Evolutionary conservation across 2,329 filamentous ascomycete species (phyloP), one percentile per base, ranked within the genome.

Genomic region (Aschersonia sp.): DNA sequence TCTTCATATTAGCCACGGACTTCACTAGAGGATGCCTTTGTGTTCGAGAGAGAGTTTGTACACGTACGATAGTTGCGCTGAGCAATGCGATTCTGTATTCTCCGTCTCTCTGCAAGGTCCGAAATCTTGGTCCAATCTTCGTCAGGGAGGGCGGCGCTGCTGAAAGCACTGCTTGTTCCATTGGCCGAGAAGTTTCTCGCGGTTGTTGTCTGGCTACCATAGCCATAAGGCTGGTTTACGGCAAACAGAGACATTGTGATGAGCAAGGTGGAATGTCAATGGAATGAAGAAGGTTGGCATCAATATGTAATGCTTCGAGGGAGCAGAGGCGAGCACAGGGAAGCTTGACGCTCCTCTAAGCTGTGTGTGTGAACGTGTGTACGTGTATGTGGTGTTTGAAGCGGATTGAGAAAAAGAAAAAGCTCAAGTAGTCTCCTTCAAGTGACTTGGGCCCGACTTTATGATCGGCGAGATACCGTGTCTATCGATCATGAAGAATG

Each of bases 61-160:
- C 32, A 76, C 81, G 63, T 73, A 94, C 88, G 88, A 71, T 95
- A 95, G 72, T 95, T 95, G 59, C 89, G 83, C 70, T 97, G 90
- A 56, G 90, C 90, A 74, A 97, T 95, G 57, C 90, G 82, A 71
- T 97, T 97, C 69, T 97, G 89, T 70, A 95, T 95, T 62, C 89
- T 79, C 59, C 89, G 76, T 61, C 92, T 82, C 70, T 97, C 90
- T 46, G 89, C 90, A 50, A 97, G 81, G 66, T 97, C 90, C 49
- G 90, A 94, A 64, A 97, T 95, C 79, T 95, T 94, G 62, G 90
- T 95, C 90, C 90, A 97, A 71, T 97, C 90, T 70, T 97, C 90
- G 61, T 95, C 89, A 48, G 90, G 86, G 65, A 94, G 94, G 58
- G 89, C 90, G 53, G 87, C 94, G 58, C 84, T 84, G 68, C 87